A percentile compares a stretch with the other conserved stretches of the same genome.
Evolutionary conservation across 1,284 basidiomycete genomes (phyloP).

Genomic region (Apiotrichum akiyoshidainum): DNA sequence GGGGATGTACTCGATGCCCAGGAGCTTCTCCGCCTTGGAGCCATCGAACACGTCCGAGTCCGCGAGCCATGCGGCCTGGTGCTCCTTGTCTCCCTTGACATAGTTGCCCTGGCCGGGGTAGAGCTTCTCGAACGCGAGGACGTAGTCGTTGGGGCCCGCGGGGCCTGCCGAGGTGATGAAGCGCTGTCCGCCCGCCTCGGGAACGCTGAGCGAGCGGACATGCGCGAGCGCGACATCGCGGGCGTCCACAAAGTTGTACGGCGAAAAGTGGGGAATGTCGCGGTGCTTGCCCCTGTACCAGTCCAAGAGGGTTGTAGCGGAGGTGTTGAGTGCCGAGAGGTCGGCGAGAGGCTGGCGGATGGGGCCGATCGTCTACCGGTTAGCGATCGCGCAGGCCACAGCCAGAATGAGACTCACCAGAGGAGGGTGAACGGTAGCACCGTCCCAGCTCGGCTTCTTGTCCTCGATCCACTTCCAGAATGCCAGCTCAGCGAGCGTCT

Average conservation of each 20-base stretch:
- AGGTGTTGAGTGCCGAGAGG: conserved; percentile 58
- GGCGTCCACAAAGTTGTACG: conserved; percentile 59
- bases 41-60: conserved; percentile 29
- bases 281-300: conserved; percentile 28
- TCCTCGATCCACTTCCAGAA: conserved; percentile 55
- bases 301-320: conserved; percentile 19
- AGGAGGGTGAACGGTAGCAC: conserved; percentile 59
- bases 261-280: conserved; percentile 37
- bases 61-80: conserved; percentile 25
- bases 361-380: conserved; percentile 47
- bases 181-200: conserved; percentile 62
- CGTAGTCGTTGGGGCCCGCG: conserved; percentile 36
- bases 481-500: conserved; percentile 63
- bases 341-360: conserved; percentile 57
- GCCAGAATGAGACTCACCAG: conserved; percentile 47
- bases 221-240: conserved; percentile 60
- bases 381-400: background rate
- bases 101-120: conserved; percentile 36
- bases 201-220: conserved; percentile 56
- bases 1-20: conserved; percentile 40
- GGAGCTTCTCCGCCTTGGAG: conserved; percentile 34
- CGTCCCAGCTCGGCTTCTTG: conserved; percentile 59
- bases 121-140: conserved; percentile 31
- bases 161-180: conserved; percentile 56
- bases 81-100: conserved; percentile 37